Conservation (phyloP, 2,329 filamentous ascomycete genomes). For the Phyllachora maydis region DNA sequence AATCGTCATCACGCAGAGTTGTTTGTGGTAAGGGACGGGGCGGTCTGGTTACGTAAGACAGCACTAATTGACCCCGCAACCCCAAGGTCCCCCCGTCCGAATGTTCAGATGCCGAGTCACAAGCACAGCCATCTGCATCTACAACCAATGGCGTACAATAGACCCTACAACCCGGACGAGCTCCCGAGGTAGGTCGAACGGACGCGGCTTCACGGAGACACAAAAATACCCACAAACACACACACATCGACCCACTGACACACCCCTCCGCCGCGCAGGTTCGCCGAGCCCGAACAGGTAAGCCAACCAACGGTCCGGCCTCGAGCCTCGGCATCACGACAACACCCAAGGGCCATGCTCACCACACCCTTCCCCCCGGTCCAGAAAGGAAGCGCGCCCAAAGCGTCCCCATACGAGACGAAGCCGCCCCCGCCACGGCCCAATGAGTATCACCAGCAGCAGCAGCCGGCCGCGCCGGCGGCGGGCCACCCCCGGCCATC, state of each 20-base stretch:
- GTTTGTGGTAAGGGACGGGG: no score
- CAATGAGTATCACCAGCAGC: constrained; percentile 11
- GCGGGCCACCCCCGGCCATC: no score
- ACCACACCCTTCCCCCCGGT: constrained; percentile 1
- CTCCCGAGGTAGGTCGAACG: constrained; percentile 58
- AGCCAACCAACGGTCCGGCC: constrained; percentile 7
- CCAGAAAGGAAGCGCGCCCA: constrained; percentile 14
- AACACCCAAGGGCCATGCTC: constrained; percentile 2
- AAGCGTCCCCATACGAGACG: constrained; percentile 21
- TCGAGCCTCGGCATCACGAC: neutral
- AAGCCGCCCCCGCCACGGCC: constrained; percentile 24
- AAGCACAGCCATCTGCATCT: no score
- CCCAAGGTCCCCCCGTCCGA: no score
- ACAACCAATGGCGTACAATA: constrained; percentile 99
- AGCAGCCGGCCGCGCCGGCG: no score
- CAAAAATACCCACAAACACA: constrained; percentile 2
- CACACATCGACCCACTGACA: constrained; percentile 6
- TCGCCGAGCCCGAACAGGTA: constrained; percentile 27
- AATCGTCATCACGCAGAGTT: no score
- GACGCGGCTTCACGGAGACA: no score
- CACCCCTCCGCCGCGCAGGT: constrained; percentile 12
- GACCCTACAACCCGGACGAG: constrained; percentile 81
- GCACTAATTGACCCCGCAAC: no score
- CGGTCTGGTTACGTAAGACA: no score
- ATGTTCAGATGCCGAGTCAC: no score